phyloP scores from a whole-genome alignment of 2,329 filamentous ascomycete genomes.

The Aspergillus sp. region DNA sequence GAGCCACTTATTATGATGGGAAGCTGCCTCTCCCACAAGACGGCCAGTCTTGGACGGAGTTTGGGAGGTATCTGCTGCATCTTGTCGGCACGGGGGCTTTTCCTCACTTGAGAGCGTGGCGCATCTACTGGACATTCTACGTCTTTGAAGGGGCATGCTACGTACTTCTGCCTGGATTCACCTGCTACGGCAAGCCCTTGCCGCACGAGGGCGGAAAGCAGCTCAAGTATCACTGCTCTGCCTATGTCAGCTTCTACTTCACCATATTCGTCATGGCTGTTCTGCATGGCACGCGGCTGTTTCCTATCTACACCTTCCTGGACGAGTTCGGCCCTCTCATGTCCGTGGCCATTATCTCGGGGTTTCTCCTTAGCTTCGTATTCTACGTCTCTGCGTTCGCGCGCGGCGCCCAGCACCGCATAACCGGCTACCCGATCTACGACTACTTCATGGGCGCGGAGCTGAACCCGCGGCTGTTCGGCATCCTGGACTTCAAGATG shows the following conservation, averaged over 20 bases:
- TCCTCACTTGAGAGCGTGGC: slow-evolving; percentile 71
- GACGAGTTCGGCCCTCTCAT: slow-evolving; percentile 91
- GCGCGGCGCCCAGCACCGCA: slow-evolving; percentile 76
- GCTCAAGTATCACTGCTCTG: slow-evolving; percentile 88
- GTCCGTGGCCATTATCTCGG: slow-evolving; percentile 83
- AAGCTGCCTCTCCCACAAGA: slow-evolving; percentile 58
- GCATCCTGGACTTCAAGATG: slow-evolving; percentile 83
- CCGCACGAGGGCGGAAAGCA: slow-evolving; percentile 71
- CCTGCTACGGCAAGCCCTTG: slow-evolving; percentile 77
- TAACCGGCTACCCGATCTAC: slow-evolving; percentile 72
- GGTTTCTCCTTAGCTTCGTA: slow-evolving; percentile 68
- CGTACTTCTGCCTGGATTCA: slow-evolving; percentile 75
- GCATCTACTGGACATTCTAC: slow-evolving; percentile 90
- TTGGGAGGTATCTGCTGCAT: slow-evolving; percentile 57
- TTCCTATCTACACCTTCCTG: slow-evolving; percentile 79
- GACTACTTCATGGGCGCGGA: slow-evolving; percentile 89
- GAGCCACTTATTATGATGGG: slow-evolving; percentile 82
- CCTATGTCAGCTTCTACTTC: slow-evolving; percentile 71
- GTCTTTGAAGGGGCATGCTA: slow-evolving; percentile 75
- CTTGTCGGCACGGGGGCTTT: slow-evolving; percentile 75
- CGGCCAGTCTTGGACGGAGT: slow-evolving; percentile 59
- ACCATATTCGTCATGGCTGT: slow-evolving; percentile 60
- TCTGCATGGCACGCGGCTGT: slow-evolving; percentile 72
- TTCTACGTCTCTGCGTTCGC: slow-evolving; percentile 78
- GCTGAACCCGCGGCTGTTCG: slow-evolving; percentile 74